Percentiles rank a stretch among this genome's conserved stretches.
Conservation (phyloP, 2,329 filamentous ascomycete genomes). For the Penicillium sp. region DNA sequence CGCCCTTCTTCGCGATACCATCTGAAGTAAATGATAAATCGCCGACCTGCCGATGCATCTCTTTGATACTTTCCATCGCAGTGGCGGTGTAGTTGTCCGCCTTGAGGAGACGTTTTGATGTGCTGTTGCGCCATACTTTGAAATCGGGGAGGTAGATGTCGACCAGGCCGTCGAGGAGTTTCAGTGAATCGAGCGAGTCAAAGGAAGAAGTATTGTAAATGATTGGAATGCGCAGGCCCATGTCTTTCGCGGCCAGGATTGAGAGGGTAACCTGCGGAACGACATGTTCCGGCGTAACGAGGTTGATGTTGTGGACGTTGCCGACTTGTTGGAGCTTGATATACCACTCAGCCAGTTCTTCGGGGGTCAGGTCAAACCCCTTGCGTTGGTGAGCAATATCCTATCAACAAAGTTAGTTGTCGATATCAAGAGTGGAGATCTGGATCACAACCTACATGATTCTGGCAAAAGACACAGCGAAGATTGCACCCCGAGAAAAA, state of each 20-base stretch:
- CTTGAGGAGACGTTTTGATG: constrained; percentile 73
- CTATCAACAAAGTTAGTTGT: constrained; percentile 16
- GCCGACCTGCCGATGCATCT: constrained; percentile 79
- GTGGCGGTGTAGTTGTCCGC: constrained; percentile 72
- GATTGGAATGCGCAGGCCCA: constrained; percentile 71
- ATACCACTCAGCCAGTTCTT: constrained; percentile 80
- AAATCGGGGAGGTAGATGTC: constrained; percentile 90
- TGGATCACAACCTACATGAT: constrained; percentile 53
- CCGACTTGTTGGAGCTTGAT: constrained; percentile 78
- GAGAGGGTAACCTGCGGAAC: constrained; percentile 79
- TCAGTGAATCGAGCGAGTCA: constrained; percentile 71
- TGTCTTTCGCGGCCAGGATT: constrained; percentile 70
- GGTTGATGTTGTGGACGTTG: constrained; percentile 86
- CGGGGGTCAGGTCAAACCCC: constrained; percentile 75
- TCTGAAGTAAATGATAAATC: constrained; percentile 81
- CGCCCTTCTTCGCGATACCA: constrained; percentile 75
- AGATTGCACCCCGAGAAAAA: constrained; percentile 80
- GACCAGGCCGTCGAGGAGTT: constrained; percentile 74
- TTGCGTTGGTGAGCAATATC: constrained; percentile 82
- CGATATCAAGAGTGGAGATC: neutral
- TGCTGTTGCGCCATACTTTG: constrained; percentile 72
- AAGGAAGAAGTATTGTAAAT: constrained; percentile 85
- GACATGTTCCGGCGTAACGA: constrained; percentile 83
- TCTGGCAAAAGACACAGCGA: constrained; percentile 75
- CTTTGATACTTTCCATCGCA: constrained; percentile 74